These are phyloP conservation scores for Lobosporangium transversale DNA, from an alignment of 192 early-diverging fungal genomes.

Conservation along the genomic window DNA sequence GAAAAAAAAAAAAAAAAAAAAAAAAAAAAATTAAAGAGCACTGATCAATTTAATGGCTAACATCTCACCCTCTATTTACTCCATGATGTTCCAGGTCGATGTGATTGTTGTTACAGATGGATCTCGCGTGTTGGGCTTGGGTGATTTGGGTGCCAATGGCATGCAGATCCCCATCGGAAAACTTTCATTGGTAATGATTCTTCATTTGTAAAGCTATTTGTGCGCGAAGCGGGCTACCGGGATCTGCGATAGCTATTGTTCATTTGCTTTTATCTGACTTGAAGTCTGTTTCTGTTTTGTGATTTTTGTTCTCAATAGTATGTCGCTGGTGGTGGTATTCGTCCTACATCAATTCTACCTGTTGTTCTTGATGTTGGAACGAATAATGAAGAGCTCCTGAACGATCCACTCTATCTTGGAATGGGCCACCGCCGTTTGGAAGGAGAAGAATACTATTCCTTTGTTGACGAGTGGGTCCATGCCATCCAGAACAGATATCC, in stretches of 20 bases:
- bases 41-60: slow-evolving; percentile 7
- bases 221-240: no score
- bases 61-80: no score
- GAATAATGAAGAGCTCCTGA: slow-evolving; percentile 80
- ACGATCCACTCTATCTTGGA: slow-evolving; percentile 92
- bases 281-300: no score
- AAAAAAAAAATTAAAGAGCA: not conserved
- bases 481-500: slow-evolving; percentile 64
- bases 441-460: slow-evolving; percentile 64
- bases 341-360: slow-evolving; percentile 87
- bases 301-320: slow-evolving; percentile 84
- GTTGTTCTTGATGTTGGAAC: slow-evolving; percentile 94
- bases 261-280: no score
- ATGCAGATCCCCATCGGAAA: slow-evolving; percentile 97
- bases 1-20: not conserved
- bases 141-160: slow-evolving; percentile 94
- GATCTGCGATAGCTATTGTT: no score
- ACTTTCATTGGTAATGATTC: slow-evolving; percentile 59
- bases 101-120: slow-evolving; percentile 93
- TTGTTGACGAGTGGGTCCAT: slow-evolving; percentile 65
- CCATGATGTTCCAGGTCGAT: slow-evolving; percentile 49
- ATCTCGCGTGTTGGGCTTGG: slow-evolving; percentile 91
- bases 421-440: slow-evolving; percentile 71
- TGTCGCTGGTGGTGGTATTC: slow-evolving; percentile 86
- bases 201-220: no score